phyloP scores from a whole-genome alignment of 805 yeast genomes.

The Alloascoidea africana region DNA sequence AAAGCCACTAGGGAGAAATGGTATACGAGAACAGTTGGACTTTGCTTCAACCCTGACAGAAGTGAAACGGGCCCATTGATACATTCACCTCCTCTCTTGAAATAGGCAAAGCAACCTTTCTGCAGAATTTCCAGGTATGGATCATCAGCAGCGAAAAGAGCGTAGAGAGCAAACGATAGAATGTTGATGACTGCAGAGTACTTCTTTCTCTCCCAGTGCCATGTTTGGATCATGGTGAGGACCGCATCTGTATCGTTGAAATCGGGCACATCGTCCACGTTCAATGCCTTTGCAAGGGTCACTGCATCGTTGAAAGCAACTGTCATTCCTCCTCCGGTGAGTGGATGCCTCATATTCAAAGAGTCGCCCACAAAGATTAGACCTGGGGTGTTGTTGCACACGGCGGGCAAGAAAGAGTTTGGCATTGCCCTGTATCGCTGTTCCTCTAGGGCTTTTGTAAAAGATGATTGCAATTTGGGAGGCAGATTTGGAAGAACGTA shows the following conservation, averaged over 20 bases:
- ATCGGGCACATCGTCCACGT: constrained; percentile 34
- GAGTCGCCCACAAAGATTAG: constrained; percentile 83
- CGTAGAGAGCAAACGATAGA: constrained; percentile 77
- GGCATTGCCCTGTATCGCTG: constrained; percentile 77
- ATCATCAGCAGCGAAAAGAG: constrained; percentile 79
- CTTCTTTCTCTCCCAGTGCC: constrained; percentile 66
- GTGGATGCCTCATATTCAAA: constrained; percentile 93
- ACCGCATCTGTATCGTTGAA: constrained; percentile 45
- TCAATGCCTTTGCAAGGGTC: constrained; percentile 45
- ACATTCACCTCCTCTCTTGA: constrained; percentile 72
- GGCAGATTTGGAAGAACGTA: constrained; percentile 64
- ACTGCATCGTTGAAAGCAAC: constrained; percentile 85
- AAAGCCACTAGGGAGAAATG: constrained; percentile 89
- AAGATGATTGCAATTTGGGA: constrained; percentile 43
- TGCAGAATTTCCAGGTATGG: constrained; percentile 54
- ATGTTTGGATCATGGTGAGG: constrained; percentile 38
- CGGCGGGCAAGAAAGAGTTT: constrained; percentile 77
- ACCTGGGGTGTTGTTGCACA: constrained; percentile 56
- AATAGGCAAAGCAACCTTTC: constrained; percentile 79
- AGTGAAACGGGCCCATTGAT: constrained; percentile 68
- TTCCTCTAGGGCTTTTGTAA: constrained; percentile 42
- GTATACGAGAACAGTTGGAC: constrained; percentile 57
- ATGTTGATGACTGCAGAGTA: constrained; percentile 80
- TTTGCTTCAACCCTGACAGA: constrained; percentile 67
- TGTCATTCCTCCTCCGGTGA: constrained; percentile 99